Evolutionary conservation across 768 basidiomycete genomes (phyloP).

Genomic region (Strobilomyces confusus): DNA sequence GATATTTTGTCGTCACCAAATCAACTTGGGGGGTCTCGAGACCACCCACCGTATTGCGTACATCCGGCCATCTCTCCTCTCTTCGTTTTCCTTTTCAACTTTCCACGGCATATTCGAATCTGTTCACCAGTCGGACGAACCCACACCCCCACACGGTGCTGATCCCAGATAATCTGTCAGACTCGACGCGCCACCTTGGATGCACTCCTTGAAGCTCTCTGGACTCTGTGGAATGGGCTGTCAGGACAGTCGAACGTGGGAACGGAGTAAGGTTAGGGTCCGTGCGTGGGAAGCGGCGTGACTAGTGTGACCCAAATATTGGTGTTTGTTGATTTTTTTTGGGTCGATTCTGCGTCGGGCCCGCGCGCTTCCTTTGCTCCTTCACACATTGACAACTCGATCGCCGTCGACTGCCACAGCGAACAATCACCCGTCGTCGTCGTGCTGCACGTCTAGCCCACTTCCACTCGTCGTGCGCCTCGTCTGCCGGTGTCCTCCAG

Average conservation of each 20-base stretch:
- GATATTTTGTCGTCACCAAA: constrained; percentile 10
- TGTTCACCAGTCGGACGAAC: neutral
- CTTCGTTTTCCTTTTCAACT: neutral
- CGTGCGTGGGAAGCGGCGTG: constrained; percentile 39
- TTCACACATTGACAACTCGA: constrained; percentile 43
- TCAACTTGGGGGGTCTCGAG: constrained; percentile 23
- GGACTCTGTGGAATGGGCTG: constrained; percentile 1
- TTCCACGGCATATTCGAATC: neutral
- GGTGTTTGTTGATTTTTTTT: constrained; percentile 39
- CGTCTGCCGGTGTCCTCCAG: constrained; percentile 19
- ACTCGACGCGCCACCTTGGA: neutral
- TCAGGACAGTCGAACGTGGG: constrained; percentile 27
- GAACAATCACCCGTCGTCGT: constrained; percentile 39
- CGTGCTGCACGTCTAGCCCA: constrained; percentile 32
- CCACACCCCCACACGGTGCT: neutral
- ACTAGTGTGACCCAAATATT: constrained; percentile 37
- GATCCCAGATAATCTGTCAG: neutral
- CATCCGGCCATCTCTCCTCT: neutral
- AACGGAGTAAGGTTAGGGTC: constrained; percentile 39
- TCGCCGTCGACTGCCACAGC: constrained; percentile 47
- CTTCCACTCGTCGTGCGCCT: constrained; percentile 16
- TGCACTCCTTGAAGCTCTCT: neutral
- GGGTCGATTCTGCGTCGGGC: constrained; percentile 40
- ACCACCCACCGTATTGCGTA: constrained; percentile 18
- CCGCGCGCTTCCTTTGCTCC: constrained; percentile 43